phyloP scores from a whole-genome alignment of 495 filamentous ascomycete species.

The Aspergillus ellipticus region DNA sequence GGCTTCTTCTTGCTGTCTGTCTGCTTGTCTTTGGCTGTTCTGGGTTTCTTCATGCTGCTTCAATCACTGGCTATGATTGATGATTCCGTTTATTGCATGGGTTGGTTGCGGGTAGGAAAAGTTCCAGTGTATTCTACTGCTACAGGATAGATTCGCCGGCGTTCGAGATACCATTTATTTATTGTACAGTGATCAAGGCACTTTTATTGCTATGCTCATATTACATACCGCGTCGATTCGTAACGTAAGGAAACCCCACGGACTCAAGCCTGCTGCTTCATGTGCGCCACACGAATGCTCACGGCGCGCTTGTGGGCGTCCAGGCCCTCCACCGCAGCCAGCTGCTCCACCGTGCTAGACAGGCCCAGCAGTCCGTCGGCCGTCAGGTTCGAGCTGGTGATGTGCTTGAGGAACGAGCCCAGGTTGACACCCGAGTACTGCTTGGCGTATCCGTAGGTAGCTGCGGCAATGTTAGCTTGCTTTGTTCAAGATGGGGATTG shows the following conservation, averaged over 20 bases:
- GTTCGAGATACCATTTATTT: slow-evolving; percentile 4
- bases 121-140: background rate
- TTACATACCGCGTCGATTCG: slow-evolving; percentile 5
- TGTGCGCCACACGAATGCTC: slow-evolving; percentile 72
- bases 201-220: slow-evolving; percentile 4
- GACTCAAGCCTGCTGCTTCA: slow-evolving; percentile 39
- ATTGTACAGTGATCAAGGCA: slow-evolving; percentile 1
- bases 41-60: background rate
- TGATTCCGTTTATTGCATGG: slow-evolving; percentile 1
- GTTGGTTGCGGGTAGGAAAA: slow-evolving; percentile 1
- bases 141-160: background rate
- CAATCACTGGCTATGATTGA: slow-evolving; percentile 3
- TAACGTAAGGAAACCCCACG: slow-evolving; percentile 3
- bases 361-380: slow-evolving; percentile 79
- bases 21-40: slow-evolving; percentile 8
- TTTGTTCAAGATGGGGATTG: background rate
- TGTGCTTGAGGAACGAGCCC: slow-evolving; percentile 91
- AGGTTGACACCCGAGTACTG: slow-evolving; percentile 98
- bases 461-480: slow-evolving; percentile 43
- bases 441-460: slow-evolving; percentile 95
- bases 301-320: slow-evolving; percentile 94
- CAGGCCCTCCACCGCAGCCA: slow-evolving; percentile 90
- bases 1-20: background rate
- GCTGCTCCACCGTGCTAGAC: slow-evolving; percentile 83
- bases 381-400: slow-evolving; percentile 87